Evolutionary conservation across 1,139 yeast species (phyloP).

Genomic region (Geotrichum aggregatum): DNA sequence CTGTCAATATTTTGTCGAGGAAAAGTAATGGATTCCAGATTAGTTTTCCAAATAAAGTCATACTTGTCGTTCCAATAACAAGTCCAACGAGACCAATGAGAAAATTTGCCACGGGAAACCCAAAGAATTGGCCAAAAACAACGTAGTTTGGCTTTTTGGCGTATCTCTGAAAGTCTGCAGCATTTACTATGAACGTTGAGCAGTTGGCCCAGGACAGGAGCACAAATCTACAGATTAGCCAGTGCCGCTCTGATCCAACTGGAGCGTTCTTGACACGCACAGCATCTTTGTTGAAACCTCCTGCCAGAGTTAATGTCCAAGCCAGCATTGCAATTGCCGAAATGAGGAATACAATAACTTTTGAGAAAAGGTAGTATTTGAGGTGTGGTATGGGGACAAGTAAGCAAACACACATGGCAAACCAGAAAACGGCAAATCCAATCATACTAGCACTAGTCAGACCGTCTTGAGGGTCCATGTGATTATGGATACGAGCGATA

Average conservation of each 20-base stretch:
- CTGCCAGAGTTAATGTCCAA: conserved; percentile 66
- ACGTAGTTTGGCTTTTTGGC: conserved; percentile 51
- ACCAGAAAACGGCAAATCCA: conserved; percentile 67
- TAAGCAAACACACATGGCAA: conserved; percentile 63
- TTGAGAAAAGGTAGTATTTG: conserved; percentile 67
- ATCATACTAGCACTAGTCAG: conserved; percentile 60
- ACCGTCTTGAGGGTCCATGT: conserved; percentile 45
- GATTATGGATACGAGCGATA: conserved; percentile 51
- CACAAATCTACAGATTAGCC: conserved; percentile 67
- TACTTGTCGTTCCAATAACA: conserved; percentile 67
- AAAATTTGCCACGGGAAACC: conserved; percentile 70
- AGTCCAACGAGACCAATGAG: conserved; percentile 72
- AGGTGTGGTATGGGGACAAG: conserved; percentile 69
- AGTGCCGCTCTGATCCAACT: conserved; percentile 54
- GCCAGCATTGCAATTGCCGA: conserved; percentile 68
- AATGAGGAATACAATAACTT: conserved; percentile 64
- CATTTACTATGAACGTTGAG: conserved; percentile 70
- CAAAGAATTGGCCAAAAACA: conserved; percentile 48
- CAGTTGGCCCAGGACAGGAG: conserved; percentile 72
- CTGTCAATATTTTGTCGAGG: conserved; percentile 15
- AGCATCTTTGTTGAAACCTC: conserved; percentile 42
- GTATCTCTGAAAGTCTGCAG: conserved; percentile 77
- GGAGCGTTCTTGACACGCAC: conserved; percentile 9
- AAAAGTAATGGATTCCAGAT: conserved; percentile 47
- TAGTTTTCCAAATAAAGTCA: conserved; percentile 55